Evolutionary conservation across 768 basidiomycete genomes (phyloP).

Genomic region (Kondoa subrosea): DNA sequence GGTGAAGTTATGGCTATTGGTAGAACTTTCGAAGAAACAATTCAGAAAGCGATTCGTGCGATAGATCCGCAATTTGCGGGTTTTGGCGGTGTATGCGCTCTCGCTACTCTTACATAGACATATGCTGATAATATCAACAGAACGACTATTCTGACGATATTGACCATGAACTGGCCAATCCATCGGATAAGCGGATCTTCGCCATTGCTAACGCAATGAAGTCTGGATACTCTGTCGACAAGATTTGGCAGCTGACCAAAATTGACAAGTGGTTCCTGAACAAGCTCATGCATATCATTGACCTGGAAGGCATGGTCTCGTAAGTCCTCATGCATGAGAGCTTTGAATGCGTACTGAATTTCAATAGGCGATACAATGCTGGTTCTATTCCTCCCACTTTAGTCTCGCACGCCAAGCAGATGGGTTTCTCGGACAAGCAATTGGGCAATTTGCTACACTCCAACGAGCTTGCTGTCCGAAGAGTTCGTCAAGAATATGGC

Average conservation of each 20-base stretch:
- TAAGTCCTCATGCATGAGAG: slow-evolving; percentile 35
- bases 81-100: slow-evolving; percentile 58
- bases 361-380: slow-evolving; percentile 27
- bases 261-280: slow-evolving; percentile 98
- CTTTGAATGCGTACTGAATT: background rate
- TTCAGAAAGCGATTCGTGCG: slow-evolving; percentile 91
- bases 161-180: slow-evolving; percentile 80
- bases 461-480: slow-evolving; percentile 81
- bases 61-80: slow-evolving; percentile 91
- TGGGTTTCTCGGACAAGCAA: slow-evolving; percentile 89
- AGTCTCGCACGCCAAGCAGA: slow-evolving; percentile 71
- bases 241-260: slow-evolving; percentile 92
- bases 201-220: slow-evolving; percentile 89
- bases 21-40: slow-evolving; percentile 92
- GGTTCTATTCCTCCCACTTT: slow-evolving; percentile 46
- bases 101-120: slow-evolving; percentile 9
- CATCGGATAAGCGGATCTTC: slow-evolving; percentile 92
- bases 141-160: slow-evolving; percentile 53
- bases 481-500: slow-evolving; percentile 63
- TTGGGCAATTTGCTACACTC: slow-evolving; percentile 66
- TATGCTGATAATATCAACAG: slow-evolving; percentile 34
- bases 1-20: slow-evolving; percentile 99
- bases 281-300: slow-evolving; percentile 63
- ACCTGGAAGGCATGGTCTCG: slow-evolving; percentile 62
- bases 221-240: slow-evolving; percentile 81